Evolutionary conservation across 192 early-diverging fungal species (phyloP), one percentile per base, ranked within the genome.

Genomic region (Allomyces macrogynus): DNA sequence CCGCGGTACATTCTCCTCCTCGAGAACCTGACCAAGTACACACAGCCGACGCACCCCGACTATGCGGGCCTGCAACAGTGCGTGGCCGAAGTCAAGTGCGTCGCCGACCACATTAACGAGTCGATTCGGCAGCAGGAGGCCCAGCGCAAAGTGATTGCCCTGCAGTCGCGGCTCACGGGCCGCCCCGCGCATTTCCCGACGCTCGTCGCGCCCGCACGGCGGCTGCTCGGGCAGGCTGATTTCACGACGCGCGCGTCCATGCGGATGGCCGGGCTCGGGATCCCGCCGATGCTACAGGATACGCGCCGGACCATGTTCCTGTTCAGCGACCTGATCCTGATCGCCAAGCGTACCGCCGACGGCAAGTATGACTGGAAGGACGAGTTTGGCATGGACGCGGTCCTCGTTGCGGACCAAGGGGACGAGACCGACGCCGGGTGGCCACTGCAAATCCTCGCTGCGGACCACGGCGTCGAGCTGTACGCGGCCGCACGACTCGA

Each of bases 81-180:
- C 23, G 67, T 79, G 67, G 67, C 61, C 4, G 69, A 77, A 24
- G 78, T 80, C 40, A 75, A 75, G 32, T 73, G 78, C 25, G 87
- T 89, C 23, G 89, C 89, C 5, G 74, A 69, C 22, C 85, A 86
- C 77, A 84, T 89, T 61, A 87, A 92, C 70, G 88, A 88, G 64
- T 86, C 78, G 60, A 87, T 90, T 63, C 80, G 85, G 23, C 78
- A 90, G 65, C 87, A 89, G 67, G 88, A 89, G 67, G 85, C 85
- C 82, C 74, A 80, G 65, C 74, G 75, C 42, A 74, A 81, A 62
- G 87, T 89, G 66, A 61, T 92, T 2, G 77, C 82, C 24, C 76
- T 92, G 26, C 88, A 89, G 68, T 76, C 77, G 54, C 78, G 76
- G 40, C 69, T 89, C 23, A 63, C 70, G 4, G 87, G 87, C 9